Evolutionary conservation across 208 protist species (phyloP), one percentile per base, ranked within the genome.

Genomic region (Leishmania gerbilli): DNA sequence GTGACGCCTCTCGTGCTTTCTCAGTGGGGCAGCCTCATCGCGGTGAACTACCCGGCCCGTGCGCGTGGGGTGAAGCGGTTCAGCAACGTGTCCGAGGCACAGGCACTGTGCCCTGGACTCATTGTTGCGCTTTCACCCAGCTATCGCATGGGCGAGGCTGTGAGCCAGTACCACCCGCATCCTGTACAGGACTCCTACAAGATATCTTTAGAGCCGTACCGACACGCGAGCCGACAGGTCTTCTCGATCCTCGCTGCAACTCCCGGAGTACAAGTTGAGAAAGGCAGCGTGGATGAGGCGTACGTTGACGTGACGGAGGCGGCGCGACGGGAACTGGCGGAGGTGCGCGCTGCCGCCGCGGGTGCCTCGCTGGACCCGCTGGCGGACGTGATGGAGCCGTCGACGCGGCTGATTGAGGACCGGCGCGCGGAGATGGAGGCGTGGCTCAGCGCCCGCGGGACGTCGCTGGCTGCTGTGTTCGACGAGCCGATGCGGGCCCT

Each of bases 31-130:
- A 87, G 82, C 45, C 77, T 97, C 49, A 95, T 98, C 76, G 94
- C 94, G 5, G 95, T 98, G 9, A 97, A 96, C 79, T 98, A 98
- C 85, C 92, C 92, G 4, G 95, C 96, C 17, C 88, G 94, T 21
- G 85, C 76, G 11, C 76, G 60, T 51, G 96, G 96, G 15, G 87
- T 98, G 51, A 83, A 67, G 4, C 92, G 94, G 64, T 91, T 97
- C 75, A 77, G 83, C 69, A 90, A 77, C 6, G 72, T 93, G 2
- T 69, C 34, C 0, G 89, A 92, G 51, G 93, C 91, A 27, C 53
- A 67, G n/a, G 69, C 86, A 31, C 83, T 87, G 81, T 94, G 90
- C 55, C 92, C 92, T 4, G 82, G 88, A 17, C 55, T 95, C 51
- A 69, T 91, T 53, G 74, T 91, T 45, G 77, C 71, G 53, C 58